Base-by-base conservation (phyloP, 1,284 basidiomycete genomes). In the Cryptococcus sp. region DNA sequence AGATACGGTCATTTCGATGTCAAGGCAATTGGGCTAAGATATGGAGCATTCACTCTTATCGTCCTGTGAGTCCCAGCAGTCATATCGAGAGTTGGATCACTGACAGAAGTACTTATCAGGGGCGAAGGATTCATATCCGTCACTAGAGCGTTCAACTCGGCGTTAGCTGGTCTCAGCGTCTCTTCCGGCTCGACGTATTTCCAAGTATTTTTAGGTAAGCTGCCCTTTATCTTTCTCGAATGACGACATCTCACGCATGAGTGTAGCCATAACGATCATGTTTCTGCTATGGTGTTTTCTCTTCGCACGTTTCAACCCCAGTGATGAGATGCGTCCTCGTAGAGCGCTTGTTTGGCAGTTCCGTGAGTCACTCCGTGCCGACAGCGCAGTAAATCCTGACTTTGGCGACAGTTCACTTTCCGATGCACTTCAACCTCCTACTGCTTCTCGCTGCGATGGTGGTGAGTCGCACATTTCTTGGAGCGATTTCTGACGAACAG, bases 71-170 rank as follows among this genome's bases (percentile, higher is more conserved):
- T 52, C 3, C 19, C 20, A 25, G 6, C 35, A 16, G 13, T 46
- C 8, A 3, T 13, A 4, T 35, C 13, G 8, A 10, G 39, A 15
- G 20, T 23, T 23, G 46, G 17, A 19, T 17, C 16, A 48, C 23
- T 43, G 54, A 7, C 38, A 47, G 19, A 39, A 17, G 38, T 17
- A 23, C 15, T n/a, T 10, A n/a, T 23, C 23, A 72, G 70, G 2
- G 71, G 71, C 15, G 68, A 71, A 46, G 71, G 69, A 11, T 68
- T 72, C 58, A 63, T 65, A 23, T 52, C 56, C 22, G n/a, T 71
- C 40, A 63, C 55, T 2, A 46, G 60, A 10, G 60, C 66, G 0
- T 69, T 69, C 57, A 68, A 60, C 38, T 20, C 25, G 7, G 66
- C 69, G 4, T 59, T 72, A 20, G 58, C 62, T 4, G 66, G 67